phyloP scores from a whole-genome alignment of 2,329 filamentous ascomycete species.

The Exophiala xenobiotica region DNA sequence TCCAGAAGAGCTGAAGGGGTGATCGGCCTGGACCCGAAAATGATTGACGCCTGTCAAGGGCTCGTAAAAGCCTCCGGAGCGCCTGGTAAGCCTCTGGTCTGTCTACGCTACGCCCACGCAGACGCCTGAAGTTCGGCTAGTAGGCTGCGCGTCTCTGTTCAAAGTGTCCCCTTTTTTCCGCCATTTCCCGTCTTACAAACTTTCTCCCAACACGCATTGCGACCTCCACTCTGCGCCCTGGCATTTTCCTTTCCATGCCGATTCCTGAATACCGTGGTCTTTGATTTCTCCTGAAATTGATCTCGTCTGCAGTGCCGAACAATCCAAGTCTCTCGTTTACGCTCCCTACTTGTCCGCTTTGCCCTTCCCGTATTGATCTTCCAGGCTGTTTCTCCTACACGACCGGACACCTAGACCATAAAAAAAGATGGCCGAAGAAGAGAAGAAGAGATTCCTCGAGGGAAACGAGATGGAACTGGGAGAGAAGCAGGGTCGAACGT shows the following conservation, averaged over 20 bases:
- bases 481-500: slow-evolving; percentile 55
- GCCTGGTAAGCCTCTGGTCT: neutral
- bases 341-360: neutral
- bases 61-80: slow-evolving; percentile 3
- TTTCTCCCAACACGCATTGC: neutral
- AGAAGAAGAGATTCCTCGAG: slow-evolving; percentile 63
- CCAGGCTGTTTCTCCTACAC: neutral
- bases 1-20: neutral
- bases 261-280: neutral
- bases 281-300: neutral
- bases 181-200: slow-evolving; percentile 11
- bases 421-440: slow-evolving; percentile 75
- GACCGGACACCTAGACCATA: neutral
- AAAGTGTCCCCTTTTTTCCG: slow-evolving; percentile 6
- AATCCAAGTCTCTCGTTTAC: neutral
- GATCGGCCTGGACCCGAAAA: slow-evolving; percentile 1
- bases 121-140: slow-evolving; percentile 6
- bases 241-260: neutral
- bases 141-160: slow-evolving; percentile 10
- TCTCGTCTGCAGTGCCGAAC: neutral
- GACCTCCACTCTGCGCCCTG: neutral
- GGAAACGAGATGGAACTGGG: slow-evolving; percentile 72
- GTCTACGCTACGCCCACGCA: no score
- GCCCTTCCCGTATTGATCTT: neutral
- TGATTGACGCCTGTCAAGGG: slow-evolving; percentile 17